These are phyloP conservation scores for Lomentospora prolificans DNA, from an alignment of 2,329 filamentous ascomycete genomes.

Conservation along the genomic window DNA sequence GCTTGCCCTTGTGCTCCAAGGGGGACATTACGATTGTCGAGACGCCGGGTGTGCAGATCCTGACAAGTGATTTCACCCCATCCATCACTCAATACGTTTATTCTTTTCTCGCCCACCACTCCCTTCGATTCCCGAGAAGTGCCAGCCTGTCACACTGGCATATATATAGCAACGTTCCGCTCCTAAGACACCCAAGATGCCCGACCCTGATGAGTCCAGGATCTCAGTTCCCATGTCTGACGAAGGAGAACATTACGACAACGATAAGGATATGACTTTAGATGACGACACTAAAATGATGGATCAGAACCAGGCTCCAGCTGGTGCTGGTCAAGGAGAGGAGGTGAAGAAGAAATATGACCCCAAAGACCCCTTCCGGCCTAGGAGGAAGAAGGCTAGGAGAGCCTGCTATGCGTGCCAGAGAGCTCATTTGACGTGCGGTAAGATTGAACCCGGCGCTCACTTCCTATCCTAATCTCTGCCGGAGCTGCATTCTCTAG, in stretches of 20 bases:
- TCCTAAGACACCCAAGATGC: slow-evolving; percentile 5
- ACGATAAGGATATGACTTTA: slow-evolving; percentile 30
- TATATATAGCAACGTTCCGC: not conserved
- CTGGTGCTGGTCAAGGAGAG: slow-evolving; percentile 34
- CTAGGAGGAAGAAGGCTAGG: slow-evolving; percentile 88
- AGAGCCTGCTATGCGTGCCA: slow-evolving; percentile 96
- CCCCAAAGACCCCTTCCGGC: slow-evolving; percentile 83
- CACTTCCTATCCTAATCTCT: too few species aligned
- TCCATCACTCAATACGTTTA: not conserved
- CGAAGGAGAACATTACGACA: slow-evolving; percentile 43
- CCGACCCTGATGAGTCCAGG: slow-evolving; percentile 1
- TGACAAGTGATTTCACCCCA: not conserved
- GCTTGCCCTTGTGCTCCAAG: not conserved
- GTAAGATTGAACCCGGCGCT: slow-evolving; percentile 48
- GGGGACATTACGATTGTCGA: not conserved
- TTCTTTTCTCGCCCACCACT: not conserved
- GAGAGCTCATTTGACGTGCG: slow-evolving; percentile 92
- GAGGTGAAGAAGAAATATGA: slow-evolving; percentile 60
- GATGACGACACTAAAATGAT: slow-evolving; percentile 45
- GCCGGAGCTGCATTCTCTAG: too few species aligned
- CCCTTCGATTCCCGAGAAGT: too few species aligned
- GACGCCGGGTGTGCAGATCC: not conserved
- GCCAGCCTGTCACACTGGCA: not conserved
- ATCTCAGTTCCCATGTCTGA: slow-evolving; percentile 48
- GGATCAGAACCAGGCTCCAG: slow-evolving; percentile 27